phyloP scores from a whole-genome alignment of 768 basidiomycete species.

The Pholiota molesta region DNA sequence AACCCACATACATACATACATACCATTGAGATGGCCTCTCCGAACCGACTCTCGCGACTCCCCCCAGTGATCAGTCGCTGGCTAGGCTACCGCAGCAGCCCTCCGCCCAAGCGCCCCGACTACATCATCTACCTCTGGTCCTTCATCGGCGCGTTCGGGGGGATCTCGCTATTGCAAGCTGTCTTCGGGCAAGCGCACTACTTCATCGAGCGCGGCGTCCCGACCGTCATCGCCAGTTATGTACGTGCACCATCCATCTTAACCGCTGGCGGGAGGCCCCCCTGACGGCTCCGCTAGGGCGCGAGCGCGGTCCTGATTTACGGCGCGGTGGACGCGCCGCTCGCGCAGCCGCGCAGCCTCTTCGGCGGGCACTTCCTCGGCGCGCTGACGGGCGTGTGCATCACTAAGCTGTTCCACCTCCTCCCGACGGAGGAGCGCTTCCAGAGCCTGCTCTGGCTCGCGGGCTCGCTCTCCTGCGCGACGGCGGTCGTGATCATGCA shows the following conservation, averaged over 20 bases:
- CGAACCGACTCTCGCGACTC: slow-evolving; percentile 33
- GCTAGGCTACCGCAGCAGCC: slow-evolving; percentile 45
- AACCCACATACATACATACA: neutral
- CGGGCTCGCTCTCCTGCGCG: slow-evolving; percentile 47
- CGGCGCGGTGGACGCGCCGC: slow-evolving; percentile 52
- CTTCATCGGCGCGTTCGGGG: slow-evolving; percentile 53
- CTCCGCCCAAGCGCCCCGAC: slow-evolving; percentile 32
- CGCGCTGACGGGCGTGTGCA: slow-evolving; percentile 48
- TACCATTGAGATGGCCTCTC: slow-evolving; percentile 7
- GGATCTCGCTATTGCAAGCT: slow-evolving; percentile 51
- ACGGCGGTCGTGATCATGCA: slow-evolving; percentile 51
- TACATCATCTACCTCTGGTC: slow-evolving; percentile 53
- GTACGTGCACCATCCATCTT: slow-evolving; percentile 31
- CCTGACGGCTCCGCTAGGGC: slow-evolving; percentile 35
- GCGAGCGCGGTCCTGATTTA: slow-evolving; percentile 60
- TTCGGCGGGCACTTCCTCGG: slow-evolving; percentile 56
- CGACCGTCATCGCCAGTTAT: slow-evolving; percentile 50
- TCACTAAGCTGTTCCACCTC: slow-evolving; percentile 53
- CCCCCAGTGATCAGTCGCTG: slow-evolving; percentile 43
- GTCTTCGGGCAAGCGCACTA: slow-evolving; percentile 50
- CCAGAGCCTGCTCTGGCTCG: slow-evolving; percentile 50
- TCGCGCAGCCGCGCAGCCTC: slow-evolving; percentile 55
- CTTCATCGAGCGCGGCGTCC: slow-evolving; percentile 48
- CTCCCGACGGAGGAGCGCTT: slow-evolving; percentile 45
- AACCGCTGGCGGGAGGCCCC: too few relatives aligned